These are phyloP conservation scores for Suillus alpinus DNA, from an alignment of 768 basidiomycete species.

Conservation along the genomic window DNA sequence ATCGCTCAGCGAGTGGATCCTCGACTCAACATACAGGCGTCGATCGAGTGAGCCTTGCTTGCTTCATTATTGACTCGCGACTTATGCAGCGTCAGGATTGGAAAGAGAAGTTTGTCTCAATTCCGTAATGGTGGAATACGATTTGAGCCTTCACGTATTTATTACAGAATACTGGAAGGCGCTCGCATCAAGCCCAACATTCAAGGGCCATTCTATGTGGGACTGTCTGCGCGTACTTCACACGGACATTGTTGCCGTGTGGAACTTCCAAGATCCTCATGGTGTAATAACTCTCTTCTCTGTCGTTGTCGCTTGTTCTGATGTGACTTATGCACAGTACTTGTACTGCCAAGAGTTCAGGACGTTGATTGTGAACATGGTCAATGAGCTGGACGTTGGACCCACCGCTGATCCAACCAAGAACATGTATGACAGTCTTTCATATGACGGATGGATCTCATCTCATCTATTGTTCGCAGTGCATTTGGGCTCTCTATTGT, in stretches of 20 bases:
- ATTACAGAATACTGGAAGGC: slow-evolving; percentile 19
- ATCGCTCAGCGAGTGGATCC: slow-evolving; percentile 4
- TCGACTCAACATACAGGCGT: neutral
- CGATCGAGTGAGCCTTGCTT: neutral
- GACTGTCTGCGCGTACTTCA: slow-evolving; percentile 17
- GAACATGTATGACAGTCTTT: neutral
- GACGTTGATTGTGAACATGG: neutral
- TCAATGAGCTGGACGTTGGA: neutral
- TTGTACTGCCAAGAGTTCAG: neutral
- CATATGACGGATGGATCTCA: neutral
- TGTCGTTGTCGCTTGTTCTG: neutral
- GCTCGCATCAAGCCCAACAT: slow-evolving; percentile 10
- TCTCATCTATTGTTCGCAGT: neutral
- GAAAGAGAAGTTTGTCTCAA: slow-evolving; percentile 5
- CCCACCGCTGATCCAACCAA: neutral
- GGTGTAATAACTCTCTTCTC: neutral
- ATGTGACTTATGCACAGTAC: neutral
- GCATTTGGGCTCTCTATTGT: neutral
- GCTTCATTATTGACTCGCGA: neutral
- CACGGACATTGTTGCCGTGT: slow-evolving; percentile 15
- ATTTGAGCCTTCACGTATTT: too few species aligned
- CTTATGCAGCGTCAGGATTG: neutral
- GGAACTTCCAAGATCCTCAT: slow-evolving; percentile 17
- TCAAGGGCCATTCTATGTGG: neutral
- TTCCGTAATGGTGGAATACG: slow-evolving; percentile 1